Percentiles rank a stretch among this genome's conserved stretches.
Evolutionary conservation across 495 filamentous ascomycete genomes (phyloP).

Genomic region (Lineolata rhizophorae): DNA sequence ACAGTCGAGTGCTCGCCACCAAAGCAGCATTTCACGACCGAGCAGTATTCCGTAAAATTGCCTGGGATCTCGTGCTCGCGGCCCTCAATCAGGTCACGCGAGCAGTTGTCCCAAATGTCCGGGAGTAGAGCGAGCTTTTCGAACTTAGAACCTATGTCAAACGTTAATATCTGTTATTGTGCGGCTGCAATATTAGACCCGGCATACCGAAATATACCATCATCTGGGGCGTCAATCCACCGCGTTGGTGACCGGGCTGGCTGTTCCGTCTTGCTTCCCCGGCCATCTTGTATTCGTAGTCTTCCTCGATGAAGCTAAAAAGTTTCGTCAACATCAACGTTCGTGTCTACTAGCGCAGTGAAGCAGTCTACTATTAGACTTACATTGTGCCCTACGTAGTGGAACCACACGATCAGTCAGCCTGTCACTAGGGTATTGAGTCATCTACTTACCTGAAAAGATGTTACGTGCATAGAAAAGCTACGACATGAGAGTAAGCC

Average conservation of each 20-base stretch:
- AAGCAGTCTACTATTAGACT: conserved; percentile 14
- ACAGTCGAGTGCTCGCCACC: conserved; percentile 32
- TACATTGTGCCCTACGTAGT: conserved; percentile 59
- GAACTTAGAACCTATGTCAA: conserved; percentile 73
- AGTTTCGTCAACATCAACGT: conserved; percentile 5
- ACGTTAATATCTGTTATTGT: background rate
- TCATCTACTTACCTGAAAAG: background rate
- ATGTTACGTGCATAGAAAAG: background rate
- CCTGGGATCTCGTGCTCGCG: conserved; percentile 49
- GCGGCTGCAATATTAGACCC: conserved; percentile 16
- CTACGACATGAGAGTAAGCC: no score
- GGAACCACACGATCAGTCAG: no score
- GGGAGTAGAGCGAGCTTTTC: conserved; percentile 64
- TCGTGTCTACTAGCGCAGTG: background rate
- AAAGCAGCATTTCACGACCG: conserved; percentile 69
- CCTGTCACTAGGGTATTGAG: no score
- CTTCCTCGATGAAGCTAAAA: conserved; percentile 83
- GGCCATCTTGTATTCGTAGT: conserved; percentile 41
- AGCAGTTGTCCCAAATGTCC: conserved; percentile 43
- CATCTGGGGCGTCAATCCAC: conserved; percentile 36
- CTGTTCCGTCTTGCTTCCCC: no score
- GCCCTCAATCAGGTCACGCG: conserved; percentile 53
- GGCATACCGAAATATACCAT: conserved; percentile 52
- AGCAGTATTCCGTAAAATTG: conserved; percentile 87
- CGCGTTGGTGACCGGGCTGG: no score